These are phyloP conservation scores for Peronospora destructor DNA, from an alignment of 352 stramenopile species.

Conservation along the genomic window DNA sequence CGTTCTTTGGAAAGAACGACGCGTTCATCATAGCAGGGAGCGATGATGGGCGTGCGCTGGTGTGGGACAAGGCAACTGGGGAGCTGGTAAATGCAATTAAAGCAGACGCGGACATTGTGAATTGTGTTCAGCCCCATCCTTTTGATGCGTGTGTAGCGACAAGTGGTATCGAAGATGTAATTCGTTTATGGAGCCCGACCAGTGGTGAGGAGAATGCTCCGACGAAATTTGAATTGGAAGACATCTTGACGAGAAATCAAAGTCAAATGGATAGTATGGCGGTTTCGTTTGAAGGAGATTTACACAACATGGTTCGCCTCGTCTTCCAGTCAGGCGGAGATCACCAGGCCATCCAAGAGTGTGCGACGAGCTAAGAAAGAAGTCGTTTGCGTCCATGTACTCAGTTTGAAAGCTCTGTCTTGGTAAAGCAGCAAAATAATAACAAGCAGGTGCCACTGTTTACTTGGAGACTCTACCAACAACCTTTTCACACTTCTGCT, in stretches of 20 bases:
- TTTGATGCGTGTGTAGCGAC: conserved; percentile 71
- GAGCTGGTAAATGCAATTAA: conserved; percentile 76
- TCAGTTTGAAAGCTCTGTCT: no score
- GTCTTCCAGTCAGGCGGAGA: conserved; percentile 56
- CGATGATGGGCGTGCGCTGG: conserved; percentile 77
- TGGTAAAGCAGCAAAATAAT: no score
- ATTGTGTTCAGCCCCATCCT: conserved; percentile 84
- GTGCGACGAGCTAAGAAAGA: conserved; percentile 45
- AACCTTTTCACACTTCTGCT: no score
- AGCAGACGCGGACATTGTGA: conserved; percentile 82
- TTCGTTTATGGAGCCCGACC: conserved; percentile 70
- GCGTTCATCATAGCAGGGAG: conserved; percentile 81
- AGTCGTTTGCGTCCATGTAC: background rate
- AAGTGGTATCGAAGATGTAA: conserved; percentile 77
- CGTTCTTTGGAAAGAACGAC: conserved; percentile 84
- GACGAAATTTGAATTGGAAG: conserved; percentile 43
- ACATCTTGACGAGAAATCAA: conserved; percentile 55
- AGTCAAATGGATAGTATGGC: conserved; percentile 50
- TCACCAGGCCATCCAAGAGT: conserved; percentile 58
- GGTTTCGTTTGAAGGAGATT: conserved; percentile 36
- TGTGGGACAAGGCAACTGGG: conserved; percentile 81
- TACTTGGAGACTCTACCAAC: no score
- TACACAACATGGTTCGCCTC: conserved; percentile 59
- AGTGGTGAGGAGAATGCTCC: conserved; percentile 34
- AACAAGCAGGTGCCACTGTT: no score